These are phyloP conservation scores for Cladorrhinum samala DNA, from an alignment of 495 filamentous ascomycete species.

Conservation along the genomic window DNA sequence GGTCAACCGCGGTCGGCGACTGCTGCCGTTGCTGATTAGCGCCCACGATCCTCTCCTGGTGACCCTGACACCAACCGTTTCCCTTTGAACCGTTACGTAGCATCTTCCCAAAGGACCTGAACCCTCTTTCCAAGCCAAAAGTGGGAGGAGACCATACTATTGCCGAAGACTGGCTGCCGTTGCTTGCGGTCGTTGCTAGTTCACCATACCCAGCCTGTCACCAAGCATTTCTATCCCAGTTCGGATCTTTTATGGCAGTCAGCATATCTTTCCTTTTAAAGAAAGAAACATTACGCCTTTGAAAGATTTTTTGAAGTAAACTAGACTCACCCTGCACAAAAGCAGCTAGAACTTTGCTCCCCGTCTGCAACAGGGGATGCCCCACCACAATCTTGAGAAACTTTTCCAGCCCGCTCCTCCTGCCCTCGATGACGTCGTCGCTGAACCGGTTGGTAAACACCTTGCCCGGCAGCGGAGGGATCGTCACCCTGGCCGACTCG, in stretches of 20 bases:
- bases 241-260: constrained; percentile 48
- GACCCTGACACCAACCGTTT: too few species aligned
- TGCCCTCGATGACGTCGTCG: constrained; percentile 96
- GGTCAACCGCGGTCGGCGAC: too few species aligned
- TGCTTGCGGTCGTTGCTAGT: not conserved
- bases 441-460: constrained; percentile 98
- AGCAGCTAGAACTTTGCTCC: constrained; percentile 88
- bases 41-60: too few species aligned
- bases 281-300: not conserved
- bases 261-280: not conserved
- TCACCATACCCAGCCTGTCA: constrained; percentile 30
- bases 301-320: not conserved
- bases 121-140: too few species aligned
- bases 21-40: not conserved
- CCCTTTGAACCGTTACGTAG: too few species aligned
- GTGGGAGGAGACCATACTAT: not conserved
- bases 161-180: too few species aligned
- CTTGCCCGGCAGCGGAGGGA: constrained; percentile 92
- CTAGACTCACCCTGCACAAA: constrained; percentile 83
- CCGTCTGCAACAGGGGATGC: constrained; percentile 93
- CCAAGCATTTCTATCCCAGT: constrained; percentile 78
- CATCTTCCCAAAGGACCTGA: too few species aligned
- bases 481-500: constrained; percentile 87
- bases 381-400: constrained; percentile 98
- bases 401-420: constrained; percentile 83